phyloP scores from a whole-genome alignment of 345 rosid genomes.

The Angophora floribunda region DNA sequence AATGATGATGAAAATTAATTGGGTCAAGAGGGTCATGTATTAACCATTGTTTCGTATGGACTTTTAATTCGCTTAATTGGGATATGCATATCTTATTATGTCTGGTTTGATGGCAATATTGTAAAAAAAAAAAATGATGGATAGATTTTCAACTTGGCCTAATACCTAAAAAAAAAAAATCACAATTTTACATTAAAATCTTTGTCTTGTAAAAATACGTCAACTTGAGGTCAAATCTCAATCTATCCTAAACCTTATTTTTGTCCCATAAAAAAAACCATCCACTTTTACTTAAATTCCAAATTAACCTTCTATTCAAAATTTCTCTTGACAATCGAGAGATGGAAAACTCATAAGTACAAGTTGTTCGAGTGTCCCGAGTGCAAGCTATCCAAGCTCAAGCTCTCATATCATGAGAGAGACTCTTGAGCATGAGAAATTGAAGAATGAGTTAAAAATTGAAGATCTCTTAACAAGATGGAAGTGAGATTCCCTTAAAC shows the following conservation, averaged over 20 bases:
- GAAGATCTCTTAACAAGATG: background rate
- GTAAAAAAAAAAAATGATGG: accelerated
- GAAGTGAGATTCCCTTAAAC: background rate
- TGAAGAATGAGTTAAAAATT: accelerated
- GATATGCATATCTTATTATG: background rate
- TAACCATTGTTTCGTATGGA: too few relatives aligned
- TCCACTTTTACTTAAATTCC: background rate
- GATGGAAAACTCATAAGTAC: accelerated
- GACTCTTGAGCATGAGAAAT: background rate
- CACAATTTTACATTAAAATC: background rate
- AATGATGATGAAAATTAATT: too few relatives aligned
- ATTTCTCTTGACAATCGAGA: accelerated
- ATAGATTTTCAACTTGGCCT: background rate
- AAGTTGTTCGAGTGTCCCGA: background rate
- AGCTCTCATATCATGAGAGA: too few relatives aligned
- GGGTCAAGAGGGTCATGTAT: too few relatives aligned
- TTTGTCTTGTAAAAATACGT: accelerated
- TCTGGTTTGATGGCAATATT: background rate
- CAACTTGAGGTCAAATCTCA: background rate
- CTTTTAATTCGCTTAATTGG: accelerated
- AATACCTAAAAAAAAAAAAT: too few relatives aligned
- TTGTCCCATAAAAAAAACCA: background rate
- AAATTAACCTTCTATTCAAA: background rate
- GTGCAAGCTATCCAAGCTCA: accelerated
- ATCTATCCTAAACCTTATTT: too few relatives aligned